phyloP scores from a whole-genome alignment of 176 grass and related monocot genomes.

The Rhynchospora tenuis region DNA sequence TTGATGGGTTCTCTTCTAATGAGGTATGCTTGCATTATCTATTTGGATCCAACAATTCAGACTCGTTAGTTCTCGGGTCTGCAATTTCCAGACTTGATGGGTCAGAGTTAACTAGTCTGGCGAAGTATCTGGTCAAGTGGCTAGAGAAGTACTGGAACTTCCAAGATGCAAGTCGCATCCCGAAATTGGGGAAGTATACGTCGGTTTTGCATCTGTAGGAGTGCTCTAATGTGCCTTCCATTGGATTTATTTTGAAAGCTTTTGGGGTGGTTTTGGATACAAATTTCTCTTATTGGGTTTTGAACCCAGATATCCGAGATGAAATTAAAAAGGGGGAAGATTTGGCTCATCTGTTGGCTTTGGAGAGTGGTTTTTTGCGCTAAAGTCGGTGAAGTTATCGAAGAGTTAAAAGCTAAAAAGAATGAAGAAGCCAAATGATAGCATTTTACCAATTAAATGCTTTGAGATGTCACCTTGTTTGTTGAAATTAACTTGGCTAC shows the following conservation, averaged over 20 bases:
- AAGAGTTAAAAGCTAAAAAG: conserved; percentile 29
- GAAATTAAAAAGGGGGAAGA: conserved; percentile 35
- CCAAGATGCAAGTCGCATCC: conserved; percentile 23
- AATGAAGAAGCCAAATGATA: conserved; percentile 28
- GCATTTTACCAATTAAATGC: background rate
- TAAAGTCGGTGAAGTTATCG: conserved; percentile 39
- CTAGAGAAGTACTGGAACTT: conserved; percentile 56
- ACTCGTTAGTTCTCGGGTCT: conserved; percentile 41
- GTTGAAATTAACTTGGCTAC: background rate
- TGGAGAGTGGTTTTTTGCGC: conserved; percentile 39
- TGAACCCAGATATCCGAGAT: conserved; percentile 51
- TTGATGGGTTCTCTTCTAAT: conserved; percentile 52
- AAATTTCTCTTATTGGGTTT: conserved; percentile 70
- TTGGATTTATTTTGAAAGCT: conserved; percentile 33
- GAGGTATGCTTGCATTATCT: conserved; percentile 83
- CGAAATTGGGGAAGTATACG: background rate
- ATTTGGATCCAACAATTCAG: conserved; percentile 43
- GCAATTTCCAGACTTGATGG: conserved; percentile 60
- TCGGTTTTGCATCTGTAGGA: conserved; percentile 30
- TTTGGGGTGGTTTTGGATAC: conserved; percentile 61
- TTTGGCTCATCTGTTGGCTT: conserved; percentile 34
- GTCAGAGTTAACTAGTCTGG: conserved; percentile 41
- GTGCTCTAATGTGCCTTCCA: conserved; percentile 47
- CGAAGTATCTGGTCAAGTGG: conserved; percentile 77
- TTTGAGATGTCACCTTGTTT: background rate